These are phyloP conservation scores for Paraphoma sp. DNA, from an alignment of 2,329 filamentous ascomycete genomes.

Conservation along the genomic window DNA sequence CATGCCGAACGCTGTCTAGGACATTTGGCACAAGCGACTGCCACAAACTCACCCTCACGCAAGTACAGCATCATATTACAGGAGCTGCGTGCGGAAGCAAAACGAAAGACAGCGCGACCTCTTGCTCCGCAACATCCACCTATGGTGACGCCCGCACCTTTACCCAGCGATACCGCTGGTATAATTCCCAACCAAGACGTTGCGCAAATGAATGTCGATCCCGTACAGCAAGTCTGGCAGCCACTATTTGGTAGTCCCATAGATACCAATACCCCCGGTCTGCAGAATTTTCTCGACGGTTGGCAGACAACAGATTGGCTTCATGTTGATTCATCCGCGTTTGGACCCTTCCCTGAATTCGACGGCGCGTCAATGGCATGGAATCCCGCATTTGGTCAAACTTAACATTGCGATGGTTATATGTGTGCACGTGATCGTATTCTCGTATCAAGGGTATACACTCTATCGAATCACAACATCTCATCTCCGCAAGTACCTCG, in stretches of 20 bases:
- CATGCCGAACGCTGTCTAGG: constrained; percentile 55
- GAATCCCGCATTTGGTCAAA: not conserved
- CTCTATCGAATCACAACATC: no score
- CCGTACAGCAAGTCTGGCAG: constrained; percentile 17
- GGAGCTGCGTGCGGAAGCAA: constrained; percentile 52
- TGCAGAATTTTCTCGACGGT: constrained; percentile 32
- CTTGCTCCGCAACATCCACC: constrained; percentile 7
- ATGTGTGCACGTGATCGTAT: no score
- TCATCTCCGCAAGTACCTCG: no score
- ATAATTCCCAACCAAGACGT: not conserved
- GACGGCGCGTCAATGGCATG: constrained; percentile 11
- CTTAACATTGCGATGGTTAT: not conserved
- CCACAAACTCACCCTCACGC: constrained; percentile 55
- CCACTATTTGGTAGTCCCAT: constrained; percentile 30
- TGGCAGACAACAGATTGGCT: constrained; percentile 47
- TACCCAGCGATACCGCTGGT: not conserved
- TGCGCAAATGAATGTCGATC: not conserved
- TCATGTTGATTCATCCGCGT: constrained; percentile 42
- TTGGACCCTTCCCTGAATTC: constrained; percentile 16
- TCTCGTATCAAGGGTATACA: no score
- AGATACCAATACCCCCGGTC: constrained; percentile 14
- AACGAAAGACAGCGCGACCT: constrained; percentile 20
- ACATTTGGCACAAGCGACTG: constrained; percentile 55
- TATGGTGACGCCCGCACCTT: not conserved
- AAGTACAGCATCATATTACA: constrained; percentile 58